Evolutionary conservation across 1,284 basidiomycete genomes (phyloP), one percentile per base, ranked within the genome.

Genomic region (Puccinia hordei): DNA sequence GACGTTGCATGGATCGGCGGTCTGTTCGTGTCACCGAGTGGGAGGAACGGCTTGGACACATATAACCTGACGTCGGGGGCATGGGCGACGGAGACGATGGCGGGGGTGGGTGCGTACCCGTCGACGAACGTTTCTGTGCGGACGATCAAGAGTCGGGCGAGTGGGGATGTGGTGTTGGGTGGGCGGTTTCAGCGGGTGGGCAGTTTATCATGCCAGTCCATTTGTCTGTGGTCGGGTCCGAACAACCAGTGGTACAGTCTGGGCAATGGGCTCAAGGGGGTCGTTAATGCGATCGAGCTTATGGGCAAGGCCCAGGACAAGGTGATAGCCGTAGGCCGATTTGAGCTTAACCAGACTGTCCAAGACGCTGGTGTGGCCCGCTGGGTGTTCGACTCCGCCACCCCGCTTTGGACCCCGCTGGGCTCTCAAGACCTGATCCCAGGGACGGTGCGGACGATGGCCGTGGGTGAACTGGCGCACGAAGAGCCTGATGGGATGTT

Each of bases 111-210:
- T 44, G 72, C 80, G 13, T 79, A 81, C 17, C 76, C 80, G 2
- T 44, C 46, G 22, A 71, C 77, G 1, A 79, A 79, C 68, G 77
- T 79, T 3, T 59, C 66, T 5, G 77, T 79, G 17, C 66, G 68
- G 55, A 53, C 68, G 27, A 72, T 79, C 41, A 71, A 61, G 44
- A 72, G 55, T 44, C 59, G 35, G 30, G 5, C 68, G 19, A 46
- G 46, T 0, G 68, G 55, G n/a, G 66, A 71, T 1, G 85, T 98
- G 75, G 87, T 97, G 73, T 92, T 96, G 6, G 93, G 92, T 2
- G 96, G 96, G 35, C 90, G 91, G 22, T 98, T 99, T 83, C 87
- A 90, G 0, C 89, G 90, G 61, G 93, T 92, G 0, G 95, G 94
- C 10, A 89, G 90, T 0, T 86, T 92, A 24, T 86, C 87, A 0